Evolutionary conservation across 306 rosid species (phyloP), one percentile per base, ranked within the genome.

Genomic region (Prinsepia uniflora): DNA sequence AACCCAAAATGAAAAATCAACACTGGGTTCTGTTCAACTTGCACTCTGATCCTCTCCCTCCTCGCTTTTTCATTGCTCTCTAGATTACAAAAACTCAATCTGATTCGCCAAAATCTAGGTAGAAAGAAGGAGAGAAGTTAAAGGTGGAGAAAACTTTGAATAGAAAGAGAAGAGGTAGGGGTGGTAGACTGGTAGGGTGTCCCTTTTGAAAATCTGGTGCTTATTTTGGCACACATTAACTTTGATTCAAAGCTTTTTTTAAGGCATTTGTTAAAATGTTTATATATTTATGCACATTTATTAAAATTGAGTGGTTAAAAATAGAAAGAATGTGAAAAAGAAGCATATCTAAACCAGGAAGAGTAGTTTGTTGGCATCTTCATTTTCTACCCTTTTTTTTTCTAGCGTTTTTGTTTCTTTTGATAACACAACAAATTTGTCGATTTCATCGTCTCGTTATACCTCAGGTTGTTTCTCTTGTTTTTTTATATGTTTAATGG

Each of bases 21-120:
- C 75, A 72, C 41, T 80, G 74, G 79, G 79, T 75, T 76, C 41
- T 18, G 6, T 22, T 18, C 43, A 75, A 82, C 63, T 82, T 17
- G 8, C 55, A 22, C 78, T 41, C 75, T 18, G 41, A 67, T n/a
- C 17, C 60, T 56, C 62, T 56, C 62, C 22, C 39, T 9, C 49
- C 60, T 12, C 58, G 45, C 34, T 45, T 55, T 62, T 47, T 7
- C 65, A 54, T 60, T 57, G 69, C 76, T 81, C 79, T 30, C 79
- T 30, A 63, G 64, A 67, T 57, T 39, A 18, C 30, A 52, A 74
- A 74, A 39, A 47, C 18, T 57, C 10, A 24, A 9, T 57, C 67
- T 22, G 63, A 44, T 47, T 55, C 68, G 47, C 46, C 68, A 52
- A 73, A 22, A 67, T 58, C 75, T 52, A 78, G 49, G 22, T 54